Evolutionary conservation across 208 protist species (phyloP).

Genomic region (Trypanosoma congolense): DNA sequence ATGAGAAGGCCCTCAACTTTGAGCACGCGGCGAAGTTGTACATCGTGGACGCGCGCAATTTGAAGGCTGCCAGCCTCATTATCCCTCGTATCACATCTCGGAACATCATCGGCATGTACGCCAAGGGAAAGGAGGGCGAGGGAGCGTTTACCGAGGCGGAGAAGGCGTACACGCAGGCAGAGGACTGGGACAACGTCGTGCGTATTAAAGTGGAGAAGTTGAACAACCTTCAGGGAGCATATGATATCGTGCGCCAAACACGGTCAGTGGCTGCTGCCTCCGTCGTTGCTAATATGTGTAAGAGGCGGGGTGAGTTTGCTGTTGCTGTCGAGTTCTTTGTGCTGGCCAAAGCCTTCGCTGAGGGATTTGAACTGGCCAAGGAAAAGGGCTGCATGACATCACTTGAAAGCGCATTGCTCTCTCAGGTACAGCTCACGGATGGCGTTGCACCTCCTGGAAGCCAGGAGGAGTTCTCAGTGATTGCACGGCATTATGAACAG

Average conservation of each 20-base stretch:
- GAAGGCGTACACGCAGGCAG: slow-evolving; percentile 88
- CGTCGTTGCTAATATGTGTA: slow-evolving; percentile 90
- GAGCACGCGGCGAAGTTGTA: slow-evolving; percentile 93
- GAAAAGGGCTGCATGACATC: slow-evolving; percentile 80
- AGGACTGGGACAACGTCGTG: slow-evolving; percentile 95
- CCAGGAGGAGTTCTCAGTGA: slow-evolving; percentile 76
- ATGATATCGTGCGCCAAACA: slow-evolving; percentile 92
- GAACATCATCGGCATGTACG: slow-evolving; percentile 93
- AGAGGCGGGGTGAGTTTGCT: slow-evolving; percentile 75
- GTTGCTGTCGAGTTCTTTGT: slow-evolving; percentile 96
- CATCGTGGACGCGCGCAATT: slow-evolving; percentile 91
- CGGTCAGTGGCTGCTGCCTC: slow-evolving; percentile 88
- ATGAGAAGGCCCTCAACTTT: slow-evolving; percentile 87
- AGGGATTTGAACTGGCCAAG: slow-evolving; percentile 94
- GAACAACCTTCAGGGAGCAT: slow-evolving; percentile 92
- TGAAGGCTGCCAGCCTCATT: slow-evolving; percentile 81
- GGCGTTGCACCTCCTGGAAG: slow-evolving; percentile 66
- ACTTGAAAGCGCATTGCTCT: slow-evolving; percentile 76
- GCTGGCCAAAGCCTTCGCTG: slow-evolving; percentile 85
- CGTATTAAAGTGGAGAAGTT: slow-evolving; percentile 92
- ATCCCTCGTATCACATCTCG: slow-evolving; percentile 89
- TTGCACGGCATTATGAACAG: slow-evolving; percentile 93
- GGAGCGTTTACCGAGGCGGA: slow-evolving; percentile 90
- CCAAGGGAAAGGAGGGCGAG: slow-evolving; percentile 83
- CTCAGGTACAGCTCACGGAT: slow-evolving; percentile 78